These are phyloP conservation scores for Osmozyma mogii DNA, from an alignment of 805 yeast species.

Conservation along the genomic window DNA sequence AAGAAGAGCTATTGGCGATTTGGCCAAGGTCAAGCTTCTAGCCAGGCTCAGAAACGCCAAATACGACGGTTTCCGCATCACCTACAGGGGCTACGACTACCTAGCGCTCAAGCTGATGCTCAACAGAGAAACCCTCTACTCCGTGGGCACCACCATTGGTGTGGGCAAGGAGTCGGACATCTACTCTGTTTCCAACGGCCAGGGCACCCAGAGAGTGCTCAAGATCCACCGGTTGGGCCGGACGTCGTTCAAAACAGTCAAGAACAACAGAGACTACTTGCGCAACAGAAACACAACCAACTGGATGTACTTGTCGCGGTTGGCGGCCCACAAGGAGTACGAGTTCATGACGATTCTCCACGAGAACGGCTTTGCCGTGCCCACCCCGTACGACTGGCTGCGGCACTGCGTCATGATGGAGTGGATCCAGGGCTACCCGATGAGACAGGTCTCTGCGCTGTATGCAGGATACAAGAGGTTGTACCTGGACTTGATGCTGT, in stretches of 20 bases:
- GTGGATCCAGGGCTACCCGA: constrained; percentile 78
- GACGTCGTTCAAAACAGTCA: constrained; percentile 86
- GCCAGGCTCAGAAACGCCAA: constrained; percentile 80
- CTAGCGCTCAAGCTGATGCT: constrained; percentile 81
- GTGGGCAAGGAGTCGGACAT: constrained; percentile 98
- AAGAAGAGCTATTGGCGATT: constrained; percentile 68
- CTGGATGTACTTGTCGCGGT: constrained; percentile 87
- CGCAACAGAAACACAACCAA: constrained; percentile 64
- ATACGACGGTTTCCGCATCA: constrained; percentile 88
- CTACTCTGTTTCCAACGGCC: constrained; percentile 64
- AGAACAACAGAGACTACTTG: constrained; percentile 88
- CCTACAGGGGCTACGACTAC: constrained; percentile 88
- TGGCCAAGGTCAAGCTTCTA: constrained; percentile 79
- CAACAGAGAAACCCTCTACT: constrained; percentile 62
- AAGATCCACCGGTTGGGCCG: constrained; percentile 93
- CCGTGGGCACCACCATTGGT: constrained; percentile 83
- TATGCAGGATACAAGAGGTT: constrained; percentile 63
- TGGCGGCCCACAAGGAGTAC: constrained; percentile 91
- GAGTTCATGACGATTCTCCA: constrained; percentile 76
- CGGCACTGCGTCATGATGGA: constrained; percentile 94
- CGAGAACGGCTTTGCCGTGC: constrained; percentile 75
- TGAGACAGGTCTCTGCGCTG: constrained; percentile 73
- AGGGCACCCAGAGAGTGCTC: constrained; percentile 60
- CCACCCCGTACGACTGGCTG: constrained; percentile 80
- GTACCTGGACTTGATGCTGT: constrained; percentile 80